Percentiles rank a stretch among this genome's conserved stretches.
Evolutionary conservation across 345 rosid genomes (phyloP).

Genomic region (Diplotaxis tenuifolia): DNA sequence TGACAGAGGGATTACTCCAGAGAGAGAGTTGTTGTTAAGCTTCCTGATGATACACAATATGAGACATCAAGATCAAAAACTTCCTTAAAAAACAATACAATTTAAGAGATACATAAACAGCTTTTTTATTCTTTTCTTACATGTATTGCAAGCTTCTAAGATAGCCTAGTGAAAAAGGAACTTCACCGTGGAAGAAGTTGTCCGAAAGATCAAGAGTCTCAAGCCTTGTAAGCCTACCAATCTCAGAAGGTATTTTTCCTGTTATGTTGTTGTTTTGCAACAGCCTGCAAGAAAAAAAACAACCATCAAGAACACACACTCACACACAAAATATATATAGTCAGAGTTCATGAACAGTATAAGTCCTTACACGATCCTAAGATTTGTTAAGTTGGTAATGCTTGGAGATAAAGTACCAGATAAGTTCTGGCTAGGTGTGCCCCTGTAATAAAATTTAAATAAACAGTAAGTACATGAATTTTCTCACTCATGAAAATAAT

Average conservation of each 20-base stretch:
- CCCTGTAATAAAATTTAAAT: conserved; percentile 45
- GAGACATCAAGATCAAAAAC: conserved; percentile 6
- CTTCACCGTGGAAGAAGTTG: conserved; percentile 65
- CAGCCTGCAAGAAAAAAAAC: conserved; percentile 46
- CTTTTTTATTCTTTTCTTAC: conserved; percentile 42
- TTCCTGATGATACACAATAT: conserved; percentile 50
- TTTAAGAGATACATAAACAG: not conserved
- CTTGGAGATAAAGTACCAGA: conserved; percentile 87
- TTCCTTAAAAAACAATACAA: not conserved
- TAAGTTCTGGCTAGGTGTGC: conserved; percentile 83
- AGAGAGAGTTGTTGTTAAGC: conserved; percentile 86
- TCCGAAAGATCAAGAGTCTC: conserved; percentile 88
- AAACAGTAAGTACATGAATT: not conserved
- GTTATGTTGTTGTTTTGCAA: conserved; percentile 90
- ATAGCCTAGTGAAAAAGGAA: conserved; percentile 66
- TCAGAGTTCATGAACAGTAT: not conserved
- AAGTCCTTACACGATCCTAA: conserved; percentile 68
- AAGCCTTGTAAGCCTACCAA: conserved; percentile 70
- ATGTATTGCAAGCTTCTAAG: conserved; percentile 72
- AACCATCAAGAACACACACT: conserved; percentile 2
- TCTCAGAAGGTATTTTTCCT: conserved; percentile 75
- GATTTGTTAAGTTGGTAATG: conserved; percentile 84
- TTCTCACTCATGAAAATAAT: not conserved
- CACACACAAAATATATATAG: not conserved
- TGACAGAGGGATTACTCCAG: conserved; percentile 62